Percentiles rank a stretch among this genome's conserved stretches.
Conservation (phyloP, 1,284 basidiomycete species). For the Boletus smithii region DNA sequence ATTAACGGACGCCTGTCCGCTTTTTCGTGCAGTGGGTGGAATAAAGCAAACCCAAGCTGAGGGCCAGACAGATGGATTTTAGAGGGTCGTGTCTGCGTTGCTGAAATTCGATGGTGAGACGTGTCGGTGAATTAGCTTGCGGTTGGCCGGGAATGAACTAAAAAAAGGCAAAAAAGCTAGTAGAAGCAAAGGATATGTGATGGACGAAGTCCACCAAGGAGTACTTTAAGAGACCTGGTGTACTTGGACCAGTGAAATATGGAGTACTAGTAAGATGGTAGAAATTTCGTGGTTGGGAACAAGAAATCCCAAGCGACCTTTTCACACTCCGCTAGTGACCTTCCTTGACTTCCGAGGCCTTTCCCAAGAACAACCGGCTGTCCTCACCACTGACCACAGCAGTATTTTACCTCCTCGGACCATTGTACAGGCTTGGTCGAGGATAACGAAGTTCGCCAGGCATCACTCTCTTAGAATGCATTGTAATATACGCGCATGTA, state of each 20-base stretch:
- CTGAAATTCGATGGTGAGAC: slow-evolving; percentile 24
- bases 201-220: slow-evolving; percentile 30
- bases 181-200: slow-evolving; percentile 34
- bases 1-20: slow-evolving; percentile 36
- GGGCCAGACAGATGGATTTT: slow-evolving; percentile 20
- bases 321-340: slow-evolving; percentile 42
- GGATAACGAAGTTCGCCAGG: too few relatives aligned
- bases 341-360: slow-evolving; percentile 5
- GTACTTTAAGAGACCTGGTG: slow-evolving; percentile 36
- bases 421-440: too few relatives aligned
- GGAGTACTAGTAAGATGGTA: slow-evolving; percentile 48
- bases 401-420: background rate
- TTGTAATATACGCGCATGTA: slow-evolving; percentile 20
- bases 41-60: slow-evolving; percentile 25
- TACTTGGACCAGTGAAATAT: slow-evolving; percentile 37
- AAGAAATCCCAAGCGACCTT: slow-evolving; percentile 32
- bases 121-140: slow-evolving; percentile 35
- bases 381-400: too few relatives aligned
- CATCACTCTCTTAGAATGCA: slow-evolving; percentile 4
- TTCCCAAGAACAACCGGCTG: slow-evolving; percentile 22
- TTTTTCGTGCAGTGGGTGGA: slow-evolving; percentile 33
- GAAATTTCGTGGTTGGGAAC: slow-evolving; percentile 41
- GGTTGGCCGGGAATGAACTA: slow-evolving; percentile 28
- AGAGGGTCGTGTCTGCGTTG: slow-evolving; percentile 33
- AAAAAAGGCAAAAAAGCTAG: slow-evolving; percentile 19